Evolutionary conservation across 805 yeast genomes (phyloP).

Genomic region (Komagataella populi): DNA sequence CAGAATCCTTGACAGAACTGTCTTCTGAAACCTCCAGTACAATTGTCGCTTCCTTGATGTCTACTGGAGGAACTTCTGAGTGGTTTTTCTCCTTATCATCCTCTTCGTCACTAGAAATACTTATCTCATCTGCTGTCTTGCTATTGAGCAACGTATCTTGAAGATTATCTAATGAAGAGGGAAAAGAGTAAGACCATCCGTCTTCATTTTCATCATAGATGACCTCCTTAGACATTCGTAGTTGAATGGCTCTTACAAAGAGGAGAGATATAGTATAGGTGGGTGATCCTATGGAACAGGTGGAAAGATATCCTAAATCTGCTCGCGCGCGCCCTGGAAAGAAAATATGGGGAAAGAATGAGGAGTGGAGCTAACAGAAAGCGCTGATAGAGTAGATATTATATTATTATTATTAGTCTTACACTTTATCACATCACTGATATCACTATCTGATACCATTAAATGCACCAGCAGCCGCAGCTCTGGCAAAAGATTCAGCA

Average conservation of each 20-base stretch:
- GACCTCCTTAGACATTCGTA: not conserved
- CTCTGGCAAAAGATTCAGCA: constrained; percentile 10
- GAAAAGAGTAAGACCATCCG: constrained; percentile 8
- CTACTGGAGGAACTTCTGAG: constrained; percentile 6
- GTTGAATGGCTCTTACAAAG: not conserved
- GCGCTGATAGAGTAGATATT: no score
- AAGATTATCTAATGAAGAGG: constrained; percentile 7
- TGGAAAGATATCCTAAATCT: not conserved
- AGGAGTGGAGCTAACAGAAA: not conserved
- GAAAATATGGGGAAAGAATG: not conserved
- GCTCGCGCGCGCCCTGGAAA: not conserved
- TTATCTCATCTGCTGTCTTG: not conserved
- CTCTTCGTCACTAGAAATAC: constrained; percentile 1
- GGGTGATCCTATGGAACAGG: not conserved
- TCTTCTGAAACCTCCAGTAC: not conserved
- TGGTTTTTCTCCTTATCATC: constrained; percentile 3
- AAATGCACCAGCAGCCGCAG: not conserved
- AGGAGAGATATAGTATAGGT: no score
- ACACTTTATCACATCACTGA: not conserved
- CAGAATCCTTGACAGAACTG: not conserved
- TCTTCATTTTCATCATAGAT: constrained; percentile 3
- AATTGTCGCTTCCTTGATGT: constrained; percentile 1
- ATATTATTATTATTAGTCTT: no score
- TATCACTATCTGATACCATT: not conserved
- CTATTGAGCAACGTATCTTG: not conserved